Percentiles rank a stretch among this genome's conserved stretches.
Conservation (phyloP, 805 yeast species). For the Danielia oregonensis region DNA sequence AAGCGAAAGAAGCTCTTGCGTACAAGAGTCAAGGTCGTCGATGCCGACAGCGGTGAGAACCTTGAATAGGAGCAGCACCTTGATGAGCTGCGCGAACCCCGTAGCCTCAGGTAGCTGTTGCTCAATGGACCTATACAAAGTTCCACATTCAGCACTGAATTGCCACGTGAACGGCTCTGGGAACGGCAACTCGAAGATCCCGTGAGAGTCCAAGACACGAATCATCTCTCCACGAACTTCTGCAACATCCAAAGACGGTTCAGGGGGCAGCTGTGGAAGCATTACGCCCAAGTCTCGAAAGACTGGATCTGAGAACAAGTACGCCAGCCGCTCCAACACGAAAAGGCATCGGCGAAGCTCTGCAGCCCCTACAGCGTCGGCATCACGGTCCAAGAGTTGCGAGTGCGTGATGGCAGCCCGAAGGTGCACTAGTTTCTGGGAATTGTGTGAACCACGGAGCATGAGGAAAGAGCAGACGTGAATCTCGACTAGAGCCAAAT, state of each 20-base stretch:
- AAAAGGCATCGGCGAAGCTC: constrained; percentile 7
- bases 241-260: no score
- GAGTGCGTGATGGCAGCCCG: constrained; percentile 9
- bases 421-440: constrained; percentile 6
- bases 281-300: neutral
- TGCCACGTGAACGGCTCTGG: constrained; percentile 3
- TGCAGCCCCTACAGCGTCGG: neutral
- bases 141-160: no score
- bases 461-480: constrained; percentile 10
- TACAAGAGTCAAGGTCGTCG: no score
- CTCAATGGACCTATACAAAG: no score
- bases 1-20: no score
- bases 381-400: constrained; percentile 1
- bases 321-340: constrained; percentile 8
- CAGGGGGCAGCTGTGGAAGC: no score
- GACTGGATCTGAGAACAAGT: constrained; percentile 3
- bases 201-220: neutral
- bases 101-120: no score
- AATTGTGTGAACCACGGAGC: neutral
- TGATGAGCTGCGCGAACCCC: no score
- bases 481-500: constrained; percentile 11
- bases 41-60: no score
- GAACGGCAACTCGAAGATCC: neutral
- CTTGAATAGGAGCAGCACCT: no score
- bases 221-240: constrained; percentile 1